Base-by-base conservation (phyloP, 306 rosid genomes). In the Malus orientalis region DNA sequence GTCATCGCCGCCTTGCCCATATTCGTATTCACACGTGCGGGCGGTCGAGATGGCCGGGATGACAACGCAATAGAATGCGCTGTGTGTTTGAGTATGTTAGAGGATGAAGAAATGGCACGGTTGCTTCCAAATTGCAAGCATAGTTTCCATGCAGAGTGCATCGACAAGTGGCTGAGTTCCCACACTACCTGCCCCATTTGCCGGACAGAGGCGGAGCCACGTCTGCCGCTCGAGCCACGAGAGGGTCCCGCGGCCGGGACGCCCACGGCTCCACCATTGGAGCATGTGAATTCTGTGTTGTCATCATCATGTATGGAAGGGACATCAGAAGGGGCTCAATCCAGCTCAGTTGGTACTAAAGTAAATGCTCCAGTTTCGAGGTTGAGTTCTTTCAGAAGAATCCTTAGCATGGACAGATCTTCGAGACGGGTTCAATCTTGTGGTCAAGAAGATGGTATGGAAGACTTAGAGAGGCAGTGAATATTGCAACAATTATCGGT, bases 61-160 rank as follows among this genome's bases (percentile, higher is more conserved):
- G 36, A 49, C 9, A 4, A 59, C 18, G 9, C 57, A 3, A 47
- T 9, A 3, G 91, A 91, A 74, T 88, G 96, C 47, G 81, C 93
- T 1, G 91, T 91, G 29, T 91, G 96, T 38, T 64, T 91, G 75
- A 84, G 86, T 76, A 59, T 30, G 40, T 15, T 87, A 1, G 93
- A 85, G n/a, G 71, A 83, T 32, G 88, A 74, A 55, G 90, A 88
- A 57, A 70, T 47, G 69, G 85, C 76, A 3, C 77, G 89, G 75
- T 8, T 82, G 70, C 86, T 91, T 30, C 91, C 93, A 0, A 89
- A 84, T 74, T 91, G 93, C n/a, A 85, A 85, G 63, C 96, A 91
- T 68, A 53, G 18, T 63, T 91, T 91, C 74, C 96, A 91, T 20
- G 87, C 82, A 0, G 59, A 19, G 11, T 91, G 96, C 73, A 84